These are phyloP conservation scores for Penicillium decumbens DNA, from an alignment of 2,329 filamentous ascomycete genomes.

Conservation along the genomic window DNA sequence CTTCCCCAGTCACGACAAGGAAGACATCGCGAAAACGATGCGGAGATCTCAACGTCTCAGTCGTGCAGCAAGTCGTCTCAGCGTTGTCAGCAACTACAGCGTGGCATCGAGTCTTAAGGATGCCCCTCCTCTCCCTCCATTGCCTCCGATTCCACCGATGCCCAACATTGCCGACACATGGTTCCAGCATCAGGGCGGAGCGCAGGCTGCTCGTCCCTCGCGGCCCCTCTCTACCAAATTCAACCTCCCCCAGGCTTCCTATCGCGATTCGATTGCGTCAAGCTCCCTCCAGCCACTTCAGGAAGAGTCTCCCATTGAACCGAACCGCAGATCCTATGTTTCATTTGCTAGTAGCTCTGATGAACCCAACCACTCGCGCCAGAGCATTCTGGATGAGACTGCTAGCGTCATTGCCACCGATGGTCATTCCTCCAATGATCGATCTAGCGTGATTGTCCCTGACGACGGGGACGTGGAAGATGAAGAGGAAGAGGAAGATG, in stretches of 20 bases:
- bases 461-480: constrained; percentile 81
- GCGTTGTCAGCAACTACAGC: constrained; percentile 88
- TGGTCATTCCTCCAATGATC: constrained; percentile 70
- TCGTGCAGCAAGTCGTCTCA: constrained; percentile 86
- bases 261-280: constrained; percentile 82
- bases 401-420: constrained; percentile 63
- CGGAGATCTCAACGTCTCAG: constrained; percentile 86
- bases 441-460: constrained; percentile 75
- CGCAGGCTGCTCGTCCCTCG: constrained; percentile 48
- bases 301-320: constrained; percentile 81
- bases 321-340: constrained; percentile 93
- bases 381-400: constrained; percentile 82
- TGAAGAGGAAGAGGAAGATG: constrained; percentile 51
- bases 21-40: constrained; percentile 93
- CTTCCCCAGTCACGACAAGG: constrained; percentile 90
- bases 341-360: constrained; percentile 61
- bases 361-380: constrained; percentile 69
- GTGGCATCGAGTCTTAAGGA: constrained; percentile 88
- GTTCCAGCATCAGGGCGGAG: constrained; percentile 56
- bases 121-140: constrained; percentile 54
- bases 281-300: constrained; percentile 85
- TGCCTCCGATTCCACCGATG: constrained; percentile 56
- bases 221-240: constrained; percentile 58
- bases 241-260: constrained; percentile 57
- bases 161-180: constrained; percentile 93